A percentile compares a stretch with the other conserved stretches of the same genome.
These are phyloP conservation scores for Citrullus mucosospermus DNA, from an alignment of 306 rosid species.

Conservation along the genomic window DNA sequence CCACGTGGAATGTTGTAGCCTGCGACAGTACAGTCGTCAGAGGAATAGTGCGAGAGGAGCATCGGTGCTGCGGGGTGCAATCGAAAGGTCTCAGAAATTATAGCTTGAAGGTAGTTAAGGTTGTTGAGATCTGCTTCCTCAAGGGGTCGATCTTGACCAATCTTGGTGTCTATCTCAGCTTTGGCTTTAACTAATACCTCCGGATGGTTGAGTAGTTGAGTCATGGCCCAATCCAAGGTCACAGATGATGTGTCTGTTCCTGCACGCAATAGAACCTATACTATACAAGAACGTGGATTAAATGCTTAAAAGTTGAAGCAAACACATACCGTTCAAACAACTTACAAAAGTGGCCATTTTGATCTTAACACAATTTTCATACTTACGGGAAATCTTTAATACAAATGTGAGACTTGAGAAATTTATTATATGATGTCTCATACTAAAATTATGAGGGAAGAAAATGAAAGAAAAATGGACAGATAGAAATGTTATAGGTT, in stretches of 20 bases:
- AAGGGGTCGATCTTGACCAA: neutral
- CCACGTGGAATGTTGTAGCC: conserved; percentile 4
- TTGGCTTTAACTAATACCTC: neutral
- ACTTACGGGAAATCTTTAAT: too few species aligned
- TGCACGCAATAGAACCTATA: neutral
- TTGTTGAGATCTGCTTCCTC: neutral
- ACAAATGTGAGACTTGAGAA: too few species aligned
- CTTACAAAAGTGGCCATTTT: too few species aligned
- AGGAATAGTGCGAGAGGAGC: neutral
- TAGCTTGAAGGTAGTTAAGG: neutral
- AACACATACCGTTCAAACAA: too few species aligned
- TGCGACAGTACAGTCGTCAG: neutral
- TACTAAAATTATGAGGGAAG: too few species aligned
- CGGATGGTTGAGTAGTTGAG: neutral
- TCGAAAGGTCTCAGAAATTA: neutral
- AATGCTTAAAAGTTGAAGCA: too few species aligned
- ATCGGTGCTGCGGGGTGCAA: neutral
- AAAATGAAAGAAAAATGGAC: too few species aligned
- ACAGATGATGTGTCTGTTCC: neutral
- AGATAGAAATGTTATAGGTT: too few species aligned
- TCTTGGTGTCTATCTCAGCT: neutral
- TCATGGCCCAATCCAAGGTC: neutral
- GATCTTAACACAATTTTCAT: too few species aligned
- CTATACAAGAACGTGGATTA: neutral
- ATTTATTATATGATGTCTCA: too few species aligned